Evolutionary conservation across 495 filamentous ascomycete species (phyloP), one percentile per base, ranked within the genome.

Genomic region (Xanthoparmelia taractica): DNA sequence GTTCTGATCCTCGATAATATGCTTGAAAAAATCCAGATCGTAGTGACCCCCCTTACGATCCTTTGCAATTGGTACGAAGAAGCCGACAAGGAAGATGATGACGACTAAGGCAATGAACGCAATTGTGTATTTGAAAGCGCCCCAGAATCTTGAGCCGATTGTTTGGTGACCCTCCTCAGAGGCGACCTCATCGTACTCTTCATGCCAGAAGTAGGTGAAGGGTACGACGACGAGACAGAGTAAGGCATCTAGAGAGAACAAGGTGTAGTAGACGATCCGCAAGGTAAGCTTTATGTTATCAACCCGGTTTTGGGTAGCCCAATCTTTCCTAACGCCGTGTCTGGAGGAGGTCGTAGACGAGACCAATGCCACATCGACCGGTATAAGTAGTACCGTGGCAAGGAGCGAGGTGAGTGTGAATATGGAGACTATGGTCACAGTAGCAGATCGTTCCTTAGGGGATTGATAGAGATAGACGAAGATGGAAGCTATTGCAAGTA

Each of bases 151-250:
- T 64, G 82, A 78, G 5, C 79, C 84, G 57, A 85, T 65, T 8
- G 85, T 87, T 71, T 91, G 86, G n/a, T 80, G 82, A 18, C 89
- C 88, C 31, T 89, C 82, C 63, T 95, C 88, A 27, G 83, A 77
- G 38, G 89, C 89, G 58, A 89, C 87, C 76, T 96, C 87, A 68
- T 93, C 89, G 69, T 95, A 94, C 74, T 97, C 95, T 75, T 99
- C 94, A 66, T 95, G 96, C 85, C 86, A 96, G 75, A 99, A 99
- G 76, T 97, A 99, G 17, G 91, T 86, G 71, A 99, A 99, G 2
- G 94, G 94, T 25, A 96, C 85, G 25, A 96, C 84, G 40, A 98
- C 70, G 43, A 99, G 79, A 71, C 95, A 97, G 18, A 99, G 86
- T 3, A 96, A 72, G 2, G 92, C 92, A 74, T 99, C 95, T 64